Evolutionary conservation across 2,329 filamentous ascomycete genomes (phyloP).

Genomic region (Trichoderma gracile): DNA sequence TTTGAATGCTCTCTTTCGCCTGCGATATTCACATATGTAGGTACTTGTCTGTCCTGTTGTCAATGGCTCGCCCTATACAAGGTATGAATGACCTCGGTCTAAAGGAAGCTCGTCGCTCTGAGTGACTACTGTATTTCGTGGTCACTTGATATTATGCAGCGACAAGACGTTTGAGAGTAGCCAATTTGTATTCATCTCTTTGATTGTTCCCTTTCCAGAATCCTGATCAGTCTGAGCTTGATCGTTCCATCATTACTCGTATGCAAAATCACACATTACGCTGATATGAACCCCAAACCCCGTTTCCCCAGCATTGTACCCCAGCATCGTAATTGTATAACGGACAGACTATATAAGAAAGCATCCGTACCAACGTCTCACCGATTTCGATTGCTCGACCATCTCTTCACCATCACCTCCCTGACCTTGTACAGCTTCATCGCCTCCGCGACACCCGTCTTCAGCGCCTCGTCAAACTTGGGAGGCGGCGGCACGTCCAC

Average conservation of each 20-base stretch:
- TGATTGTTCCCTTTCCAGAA: not conserved
- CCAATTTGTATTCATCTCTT: not conserved
- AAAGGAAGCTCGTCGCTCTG: not conserved
- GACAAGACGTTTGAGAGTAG: not conserved
- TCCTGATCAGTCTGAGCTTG: not conserved
- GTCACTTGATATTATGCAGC: not conserved
- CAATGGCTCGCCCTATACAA: too few species aligned
- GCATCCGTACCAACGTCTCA: not conserved
- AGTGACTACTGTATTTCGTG: too few species aligned
- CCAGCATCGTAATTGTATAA: not conserved
- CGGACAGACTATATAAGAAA: not conserved
- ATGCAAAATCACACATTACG: slow-evolving; percentile 1
- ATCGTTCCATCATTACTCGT: slow-evolving; percentile 20
- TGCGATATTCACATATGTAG: not conserved
- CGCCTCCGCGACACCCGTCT: slow-evolving; percentile 60
- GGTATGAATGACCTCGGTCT: not conserved
- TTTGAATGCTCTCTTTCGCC: not conserved
- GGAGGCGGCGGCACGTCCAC: slow-evolving; percentile 81
- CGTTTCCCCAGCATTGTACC: not conserved
- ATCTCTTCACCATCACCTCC: slow-evolving; percentile 79
- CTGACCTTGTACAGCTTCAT: slow-evolving; percentile 72
- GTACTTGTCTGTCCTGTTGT: too few species aligned
- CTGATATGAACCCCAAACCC: not conserved
- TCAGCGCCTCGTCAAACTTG: slow-evolving; percentile 46
- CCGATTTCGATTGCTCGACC: slow-evolving; percentile 77